Percentiles rank a stretch among this genome's conserved stretches.
Conservation (phyloP, 305 asterid species). For the Rubia occidens region DNA sequence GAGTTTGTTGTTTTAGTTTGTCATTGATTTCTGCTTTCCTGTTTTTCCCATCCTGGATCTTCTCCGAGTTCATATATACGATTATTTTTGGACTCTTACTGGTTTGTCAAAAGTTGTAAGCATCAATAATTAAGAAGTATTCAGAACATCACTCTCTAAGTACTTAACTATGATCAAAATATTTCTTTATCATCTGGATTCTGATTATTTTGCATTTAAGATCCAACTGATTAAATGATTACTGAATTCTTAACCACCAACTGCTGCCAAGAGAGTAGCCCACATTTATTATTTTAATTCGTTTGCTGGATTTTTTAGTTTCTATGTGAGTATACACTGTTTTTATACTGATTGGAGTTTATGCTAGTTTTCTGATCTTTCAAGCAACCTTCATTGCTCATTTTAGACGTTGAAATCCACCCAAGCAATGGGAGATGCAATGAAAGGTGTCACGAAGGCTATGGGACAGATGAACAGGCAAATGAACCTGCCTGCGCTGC, state of each 20-base stretch:
- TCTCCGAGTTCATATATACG: background rate
- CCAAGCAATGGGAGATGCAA: conserved; percentile 99
- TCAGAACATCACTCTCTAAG: too few species aligned
- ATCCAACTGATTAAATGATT: background rate
- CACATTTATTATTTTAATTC: too few species aligned
- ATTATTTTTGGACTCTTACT: background rate
- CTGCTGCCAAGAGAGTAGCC: too few species aligned
- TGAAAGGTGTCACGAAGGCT: conserved; percentile 99
- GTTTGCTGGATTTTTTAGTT: too few species aligned
- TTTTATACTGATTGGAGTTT: too few species aligned
- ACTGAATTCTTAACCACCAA: background rate
- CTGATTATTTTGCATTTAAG: background rate
- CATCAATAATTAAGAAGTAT: too few species aligned
- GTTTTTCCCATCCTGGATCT: background rate
- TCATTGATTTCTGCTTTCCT: background rate
- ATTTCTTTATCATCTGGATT: background rate
- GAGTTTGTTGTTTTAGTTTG: background rate
- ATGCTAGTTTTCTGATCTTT: too few species aligned
- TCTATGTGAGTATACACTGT: too few species aligned
- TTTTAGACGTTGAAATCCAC: conserved; percentile 84
- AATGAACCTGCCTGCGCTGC: conserved; percentile 94
- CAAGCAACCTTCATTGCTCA: too few species aligned
- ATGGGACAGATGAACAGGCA: conserved; percentile 99
- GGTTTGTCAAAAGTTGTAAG: background rate
- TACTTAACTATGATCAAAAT: too few species aligned